Base-by-base conservation (phyloP, 306 rosid species). In the Casuarina glauca region DNA sequence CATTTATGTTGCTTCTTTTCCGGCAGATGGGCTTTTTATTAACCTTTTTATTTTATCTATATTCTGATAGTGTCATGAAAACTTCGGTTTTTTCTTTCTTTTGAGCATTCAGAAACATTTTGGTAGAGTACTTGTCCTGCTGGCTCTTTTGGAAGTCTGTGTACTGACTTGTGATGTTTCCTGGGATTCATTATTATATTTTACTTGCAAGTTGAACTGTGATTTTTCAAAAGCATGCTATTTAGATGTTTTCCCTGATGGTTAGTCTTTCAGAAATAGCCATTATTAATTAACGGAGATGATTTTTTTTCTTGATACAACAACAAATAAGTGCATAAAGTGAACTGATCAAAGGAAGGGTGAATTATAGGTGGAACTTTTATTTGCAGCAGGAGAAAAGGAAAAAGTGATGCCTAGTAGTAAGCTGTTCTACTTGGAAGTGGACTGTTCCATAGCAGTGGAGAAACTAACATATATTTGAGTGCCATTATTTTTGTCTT, bases 31-130 rank as follows among this genome's bases (percentile, higher is more conserved):
- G 45, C 55, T n/a, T 69, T 51, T 9, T 71, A 12, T 66, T 16
- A 50, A 70, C 68, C 72, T 67, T 55, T 60, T 70, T 79, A 19
- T 55, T 20, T 74, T 48, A 32, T 79, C 81, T 43, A 17, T 4
- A 19, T 63, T 78, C 44, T 38, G 58, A 41, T 68, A 13, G 35
- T 61, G 35, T 60, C 39, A 44, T 75, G 15, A 70, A 44, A 17
- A 69, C 63, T 57, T 20, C 6, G 11, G 20, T 20, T n/a, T 20
- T 5, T 20, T 9, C 20, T 10, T 57, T 57, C 20, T 36, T 57
- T 57, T 57, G 32, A 26, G 36, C 63, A 57, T 57, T 20, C 63
- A 57, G 20, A 57, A 20, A 20, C 36, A 4, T 57, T 57, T 57
- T 57, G 63, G 11, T 57, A 13, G 63, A 57, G 20, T 19, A 20